phyloP scores from a whole-genome alignment of 768 basidiomycete genomes.

The Pleurotus salmoneostramineus region DNA sequence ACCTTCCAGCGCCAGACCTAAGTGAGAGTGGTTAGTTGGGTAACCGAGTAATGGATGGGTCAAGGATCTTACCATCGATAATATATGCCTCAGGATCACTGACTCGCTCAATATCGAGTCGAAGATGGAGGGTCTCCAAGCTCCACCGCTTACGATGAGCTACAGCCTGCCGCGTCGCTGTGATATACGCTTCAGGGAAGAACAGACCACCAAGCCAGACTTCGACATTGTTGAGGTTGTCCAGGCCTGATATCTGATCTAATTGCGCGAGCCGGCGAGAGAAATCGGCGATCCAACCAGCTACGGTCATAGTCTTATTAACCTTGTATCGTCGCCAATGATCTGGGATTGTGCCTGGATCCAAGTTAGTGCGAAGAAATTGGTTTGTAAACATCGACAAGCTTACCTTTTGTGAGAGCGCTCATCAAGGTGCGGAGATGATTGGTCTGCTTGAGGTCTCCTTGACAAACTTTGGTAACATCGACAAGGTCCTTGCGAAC shows the following conservation, averaged over 20 bases:
- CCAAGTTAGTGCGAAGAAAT: conserved; percentile 11
- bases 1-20: conserved; percentile 86
- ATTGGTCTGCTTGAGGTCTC: conserved; percentile 92
- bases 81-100: conserved; percentile 79
- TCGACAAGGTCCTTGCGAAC: conserved; percentile 81
- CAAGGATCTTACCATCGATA: conserved; percentile 68
- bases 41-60: background rate
- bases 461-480: conserved; percentile 81
- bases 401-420: conserved; percentile 78
- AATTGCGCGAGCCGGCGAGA: conserved; percentile 80
- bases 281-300: conserved; percentile 84
- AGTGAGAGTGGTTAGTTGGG: conserved; percentile 4
- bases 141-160: conserved; percentile 93
- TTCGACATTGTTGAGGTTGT: conserved; percentile 64
- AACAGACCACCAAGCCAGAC: conserved; percentile 95
- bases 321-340: conserved; percentile 93
- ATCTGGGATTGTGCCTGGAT: conserved; percentile 75
- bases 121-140: conserved; percentile 79
- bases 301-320: conserved; percentile 73
- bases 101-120: conserved; percentile 78
- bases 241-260: conserved; percentile 60
- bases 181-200: conserved; percentile 95
- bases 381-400: background rate
- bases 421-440: conserved; percentile 91
- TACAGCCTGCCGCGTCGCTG: conserved; percentile 93